Evolutionary conservation across 106 monocot genomes (phyloP).

Genomic region (Ottelia alismoides): DNA sequence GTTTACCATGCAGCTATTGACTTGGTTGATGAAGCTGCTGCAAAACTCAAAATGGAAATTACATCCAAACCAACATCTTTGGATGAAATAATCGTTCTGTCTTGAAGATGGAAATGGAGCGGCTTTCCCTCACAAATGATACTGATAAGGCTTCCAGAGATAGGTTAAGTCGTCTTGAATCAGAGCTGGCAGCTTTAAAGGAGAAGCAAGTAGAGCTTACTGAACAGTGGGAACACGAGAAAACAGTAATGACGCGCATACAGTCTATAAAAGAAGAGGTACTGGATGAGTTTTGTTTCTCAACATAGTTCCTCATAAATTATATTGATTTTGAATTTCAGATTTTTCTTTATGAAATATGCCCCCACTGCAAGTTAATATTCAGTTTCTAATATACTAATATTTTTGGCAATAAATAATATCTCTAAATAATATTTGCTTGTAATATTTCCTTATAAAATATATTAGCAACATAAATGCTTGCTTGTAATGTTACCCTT

Average conservation of each 20-base stretch:
- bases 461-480: no score
- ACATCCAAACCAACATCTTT: constrained; percentile 93
- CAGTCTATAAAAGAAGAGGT: constrained; percentile 99
- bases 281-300: constrained; percentile 4
- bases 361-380: no score
- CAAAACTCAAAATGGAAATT: constrained; percentile 99
- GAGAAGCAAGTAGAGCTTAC: constrained; percentile 72
- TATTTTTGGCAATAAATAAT: no score
- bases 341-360: no score
- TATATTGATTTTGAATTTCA: no score
- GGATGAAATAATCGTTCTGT: constrained; percentile 97
- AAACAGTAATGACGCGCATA: constrained; percentile 79
- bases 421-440: no score
- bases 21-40: constrained; percentile 97
- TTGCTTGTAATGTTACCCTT: no score
- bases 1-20: constrained; percentile 98
- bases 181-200: constrained; percentile 66
- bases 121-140: constrained; percentile 86
- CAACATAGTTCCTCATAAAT: no score
- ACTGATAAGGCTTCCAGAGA: constrained; percentile 97
- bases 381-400: no score
- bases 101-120: constrained; percentile 95
- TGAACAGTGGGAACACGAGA: constrained; percentile 97
- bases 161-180: constrained; percentile 67
- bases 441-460: no score